Evolutionary conservation across 2,329 filamentous ascomycete genomes (phyloP), one percentile per base, ranked within the genome.

Genomic region (Neofusicoccum kwambonambiense): DNA sequence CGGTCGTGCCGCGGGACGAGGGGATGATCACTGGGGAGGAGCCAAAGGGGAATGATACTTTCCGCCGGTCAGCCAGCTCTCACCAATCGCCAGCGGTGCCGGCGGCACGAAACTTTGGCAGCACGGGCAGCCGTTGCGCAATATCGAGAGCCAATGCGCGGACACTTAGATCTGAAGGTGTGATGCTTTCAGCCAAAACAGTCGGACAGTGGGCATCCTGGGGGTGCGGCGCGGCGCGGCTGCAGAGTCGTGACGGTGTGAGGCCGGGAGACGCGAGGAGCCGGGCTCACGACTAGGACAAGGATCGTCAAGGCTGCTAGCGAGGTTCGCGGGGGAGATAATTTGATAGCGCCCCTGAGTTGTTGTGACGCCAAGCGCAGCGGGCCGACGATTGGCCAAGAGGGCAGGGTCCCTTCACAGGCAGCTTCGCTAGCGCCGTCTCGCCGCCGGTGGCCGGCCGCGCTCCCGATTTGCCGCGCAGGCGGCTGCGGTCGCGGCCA

Each of bases 1-100:
- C 52, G 39, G 42, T 57, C 52, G 35, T 57, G 52, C 52, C 39
- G 52, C 56, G 41, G 56, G 56, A 60, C 56, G 42, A 60, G 39
- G 39, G 39, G 54, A 17, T 44, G 39, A 58, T 56, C 54, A 58
- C 41, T 56, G 54, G 39, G 54, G 51, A 41, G 17, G 35, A 41
- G 51, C 35, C 51, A 41, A 27, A 56, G 39, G 54, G 22, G 22
- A 41, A 12, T 27, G 37, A 42, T 41, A 27, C 35, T 41, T 31
- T 22, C 9, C 22, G 47, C 47, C 45, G 45, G 47, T 22, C 47
- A 50, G 31, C 27, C 27, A 31, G 27, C 27, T 51, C 49, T 17
- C 22, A 37, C 51, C 35, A 42, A 27, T 31, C 17, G 51, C 35
- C 51, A 17, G n/a, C 35, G 1, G 17, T 39, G 12, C 51, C 51